A percentile compares a stretch with the other conserved stretches of the same genome.
Conservation (phyloP, 768 basidiomycete species). For the Pleurotus cornucopiae region DNA sequence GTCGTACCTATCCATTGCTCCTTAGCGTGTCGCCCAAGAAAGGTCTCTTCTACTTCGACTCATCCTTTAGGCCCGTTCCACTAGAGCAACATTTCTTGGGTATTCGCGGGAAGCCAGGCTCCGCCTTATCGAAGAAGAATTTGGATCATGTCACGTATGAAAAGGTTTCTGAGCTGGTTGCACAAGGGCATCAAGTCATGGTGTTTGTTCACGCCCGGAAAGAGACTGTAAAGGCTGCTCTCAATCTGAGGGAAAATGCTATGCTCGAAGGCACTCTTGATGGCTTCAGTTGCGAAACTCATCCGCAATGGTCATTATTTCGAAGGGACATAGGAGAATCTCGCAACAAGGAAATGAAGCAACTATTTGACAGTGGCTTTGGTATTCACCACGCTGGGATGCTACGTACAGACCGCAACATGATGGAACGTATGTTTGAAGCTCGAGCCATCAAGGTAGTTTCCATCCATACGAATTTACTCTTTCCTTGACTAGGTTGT, state of each 20-base stretch:
- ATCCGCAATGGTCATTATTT: constrained; percentile 75
- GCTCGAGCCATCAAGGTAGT: constrained; percentile 85
- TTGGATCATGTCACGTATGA: constrained; percentile 86
- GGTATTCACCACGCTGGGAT: constrained; percentile 99
- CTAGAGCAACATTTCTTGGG: constrained; percentile 97
- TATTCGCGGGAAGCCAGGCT: constrained; percentile 82
- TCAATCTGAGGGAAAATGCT: constrained; percentile 75
- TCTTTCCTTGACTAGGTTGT: neutral
- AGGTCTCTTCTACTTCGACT: constrained; percentile 96
- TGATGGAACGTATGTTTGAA: constrained; percentile 94
- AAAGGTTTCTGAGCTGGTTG: constrained; percentile 85
- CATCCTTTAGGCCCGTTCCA: constrained; percentile 94
- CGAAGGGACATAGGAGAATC: constrained; percentile 76
- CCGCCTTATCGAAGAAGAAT: constrained; percentile 69
- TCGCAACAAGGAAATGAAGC: constrained; percentile 94
- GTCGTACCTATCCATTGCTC: neutral
- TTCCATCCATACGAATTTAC: neutral
- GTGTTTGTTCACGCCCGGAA: constrained; percentile 98
- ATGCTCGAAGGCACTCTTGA: constrained; percentile 65
- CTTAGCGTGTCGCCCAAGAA: constrained; percentile 76
- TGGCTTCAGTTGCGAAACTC: constrained; percentile 77
- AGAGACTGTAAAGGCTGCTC: constrained; percentile 93
- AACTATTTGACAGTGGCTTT: constrained; percentile 87
- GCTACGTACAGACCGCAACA: constrained; percentile 88
- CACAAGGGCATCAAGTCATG: constrained; percentile 97